Conservation (phyloP, 371 early-diverging fungal genomes). For the Syncephalastrum racemosum region DNA sequence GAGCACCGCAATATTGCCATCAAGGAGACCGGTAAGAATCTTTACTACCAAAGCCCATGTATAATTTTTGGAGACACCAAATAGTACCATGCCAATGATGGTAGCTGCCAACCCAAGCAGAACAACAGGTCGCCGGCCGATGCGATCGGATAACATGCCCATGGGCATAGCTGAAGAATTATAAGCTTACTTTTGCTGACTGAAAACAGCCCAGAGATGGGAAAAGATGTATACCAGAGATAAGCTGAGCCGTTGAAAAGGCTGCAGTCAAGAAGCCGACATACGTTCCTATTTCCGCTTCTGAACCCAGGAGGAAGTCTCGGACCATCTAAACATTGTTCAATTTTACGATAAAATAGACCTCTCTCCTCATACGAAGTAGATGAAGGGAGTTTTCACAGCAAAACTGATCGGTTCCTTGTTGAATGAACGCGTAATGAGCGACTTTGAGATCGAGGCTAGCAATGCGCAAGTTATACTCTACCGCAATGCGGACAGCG, state of each 20-base stretch:
- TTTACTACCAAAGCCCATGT: constrained; percentile 70
- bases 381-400: constrained; percentile 62
- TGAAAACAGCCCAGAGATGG: background rate
- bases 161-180: constrained; percentile 43
- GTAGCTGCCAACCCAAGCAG: constrained; percentile 80
- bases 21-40: constrained; percentile 69
- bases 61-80: constrained; percentile 74
- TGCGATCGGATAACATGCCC: constrained; percentile 70
- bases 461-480: background rate
- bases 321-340: constrained; percentile 50
- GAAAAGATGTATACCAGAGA: constrained; percentile 41
- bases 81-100: constrained; percentile 62
- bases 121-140: constrained; percentile 76
- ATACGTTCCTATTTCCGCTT: constrained; percentile 61
- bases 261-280: constrained; percentile 63
- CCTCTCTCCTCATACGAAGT: constrained; percentile 12
- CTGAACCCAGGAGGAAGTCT: constrained; percentile 55
- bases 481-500: constrained; percentile 45
- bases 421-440: constrained; percentile 27
- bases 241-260: constrained; percentile 65
- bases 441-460: no score
- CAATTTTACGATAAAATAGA: background rate
- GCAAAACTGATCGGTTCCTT: constrained; percentile 66
- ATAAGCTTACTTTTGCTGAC: background rate
- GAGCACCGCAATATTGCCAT: constrained; percentile 76